Percentiles rank a stretch among this genome's conserved stretches.
Conservation (phyloP, 2,329 filamentous ascomycete genomes). For the Aspergillaceae sp. region DNA sequence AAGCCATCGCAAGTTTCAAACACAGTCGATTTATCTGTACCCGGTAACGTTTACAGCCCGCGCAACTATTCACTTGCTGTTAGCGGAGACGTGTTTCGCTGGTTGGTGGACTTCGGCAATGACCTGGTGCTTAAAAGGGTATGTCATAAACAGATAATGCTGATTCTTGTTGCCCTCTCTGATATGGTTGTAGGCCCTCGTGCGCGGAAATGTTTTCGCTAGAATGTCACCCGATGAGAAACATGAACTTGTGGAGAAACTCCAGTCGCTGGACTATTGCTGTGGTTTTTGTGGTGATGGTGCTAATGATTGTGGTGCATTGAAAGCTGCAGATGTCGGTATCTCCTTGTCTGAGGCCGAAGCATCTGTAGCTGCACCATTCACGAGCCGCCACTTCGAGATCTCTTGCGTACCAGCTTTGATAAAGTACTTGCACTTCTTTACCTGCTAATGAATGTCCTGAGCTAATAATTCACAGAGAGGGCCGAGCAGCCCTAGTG, state of each 20-base stretch:
- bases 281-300: slow-evolving; percentile 95
- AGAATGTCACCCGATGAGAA: slow-evolving; percentile 99
- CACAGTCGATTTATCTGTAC: slow-evolving; percentile 70
- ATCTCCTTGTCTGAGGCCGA: slow-evolving; percentile 96
- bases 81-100: slow-evolving; percentile 89
- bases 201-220: slow-evolving; percentile 85
- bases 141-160: slow-evolving; percentile 17
- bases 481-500: slow-evolving; percentile 89
- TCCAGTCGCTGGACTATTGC: slow-evolving; percentile 92
- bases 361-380: slow-evolving; percentile 94
- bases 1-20: slow-evolving; percentile 63
- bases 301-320: slow-evolving; percentile 91
- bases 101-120: slow-evolving; percentile 85
- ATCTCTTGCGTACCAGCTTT: slow-evolving; percentile 91
- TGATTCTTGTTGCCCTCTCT: neutral
- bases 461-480: slow-evolving; percentile 42
- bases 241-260: slow-evolving; percentile 91
- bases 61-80: slow-evolving; percentile 83
- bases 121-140: slow-evolving; percentile 67
- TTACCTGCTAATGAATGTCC: neutral
- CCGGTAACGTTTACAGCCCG: slow-evolving; percentile 72
- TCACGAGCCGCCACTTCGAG: slow-evolving; percentile 91
- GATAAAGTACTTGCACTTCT: slow-evolving; percentile 52
- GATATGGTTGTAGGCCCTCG: slow-evolving; percentile 59
- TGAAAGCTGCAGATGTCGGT: slow-evolving; percentile 95